phyloP scores from a whole-genome alignment of 2,329 filamentous ascomycete genomes.

The Talaromyces sp. region DNA sequence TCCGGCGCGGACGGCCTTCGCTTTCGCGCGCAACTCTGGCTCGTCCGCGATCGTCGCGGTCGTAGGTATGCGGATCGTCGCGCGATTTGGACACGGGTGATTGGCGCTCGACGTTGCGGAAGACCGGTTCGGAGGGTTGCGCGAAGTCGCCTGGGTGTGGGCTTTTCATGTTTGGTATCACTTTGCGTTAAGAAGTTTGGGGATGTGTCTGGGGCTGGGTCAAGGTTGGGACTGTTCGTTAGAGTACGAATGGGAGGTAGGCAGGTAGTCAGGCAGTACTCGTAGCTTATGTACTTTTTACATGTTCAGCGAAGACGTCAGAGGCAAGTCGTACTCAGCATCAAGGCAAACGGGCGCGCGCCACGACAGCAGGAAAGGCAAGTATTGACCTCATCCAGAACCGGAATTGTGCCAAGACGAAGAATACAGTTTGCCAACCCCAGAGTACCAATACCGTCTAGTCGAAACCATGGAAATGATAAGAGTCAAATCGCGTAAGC shows the following conservation, averaged over 20 bases:
- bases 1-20: conserved; percentile 4
- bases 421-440: conserved; percentile 1
- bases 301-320: background rate
- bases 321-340: background rate
- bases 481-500: background rate
- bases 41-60: conserved; percentile 11
- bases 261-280: background rate
- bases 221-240: background rate
- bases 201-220: too few relatives aligned
- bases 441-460: background rate
- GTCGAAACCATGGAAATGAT: background rate
- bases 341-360: background rate
- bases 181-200: too few relatives aligned
- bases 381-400: background rate
- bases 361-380: background rate
- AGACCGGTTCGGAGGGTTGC: conserved; percentile 16
- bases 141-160: conserved; percentile 19
- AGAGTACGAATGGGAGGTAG: background rate
- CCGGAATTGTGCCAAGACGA: background rate
- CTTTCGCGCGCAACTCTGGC: conserved; percentile 1
- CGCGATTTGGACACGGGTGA: conserved; percentile 7
- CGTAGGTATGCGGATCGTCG: conserved; percentile 16
- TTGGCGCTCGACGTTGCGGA: conserved; percentile 18
- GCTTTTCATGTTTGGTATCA: conserved; percentile 16
- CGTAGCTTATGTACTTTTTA: background rate